These are phyloP conservation scores for Hypoxylon sp. DNA, from an alignment of 2,329 filamentous ascomycete species.

Conservation along the genomic window DNA sequence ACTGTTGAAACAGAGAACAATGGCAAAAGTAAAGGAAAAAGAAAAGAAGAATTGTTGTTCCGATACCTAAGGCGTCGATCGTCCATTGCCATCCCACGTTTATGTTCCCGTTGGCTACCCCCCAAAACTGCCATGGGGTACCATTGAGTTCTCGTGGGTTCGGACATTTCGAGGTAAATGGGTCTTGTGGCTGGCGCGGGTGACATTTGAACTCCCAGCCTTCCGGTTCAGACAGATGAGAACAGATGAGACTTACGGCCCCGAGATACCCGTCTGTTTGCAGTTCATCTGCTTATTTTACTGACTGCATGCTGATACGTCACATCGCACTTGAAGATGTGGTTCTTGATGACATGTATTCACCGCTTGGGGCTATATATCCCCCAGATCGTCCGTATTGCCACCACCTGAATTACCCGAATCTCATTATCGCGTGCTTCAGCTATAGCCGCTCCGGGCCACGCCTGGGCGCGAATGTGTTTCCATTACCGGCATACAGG, in stretches of 20 bases:
- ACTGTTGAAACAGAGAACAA: conserved; percentile 24
- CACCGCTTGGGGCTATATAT: conserved; percentile 41
- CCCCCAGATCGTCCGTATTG: conserved; percentile 38
- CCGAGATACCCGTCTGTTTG: conserved; percentile 31
- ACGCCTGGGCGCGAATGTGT: conserved; percentile 20
- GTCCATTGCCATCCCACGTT: conserved; percentile 30
- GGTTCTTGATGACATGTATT: conserved; percentile 42
- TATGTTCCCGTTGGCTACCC: conserved; percentile 24
- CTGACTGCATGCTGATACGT: conserved; percentile 37
- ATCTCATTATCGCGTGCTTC: conserved; percentile 33
- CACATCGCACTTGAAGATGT: conserved; percentile 38
- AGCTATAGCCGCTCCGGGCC: conserved; percentile 38
- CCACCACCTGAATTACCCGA: conserved; percentile 42
- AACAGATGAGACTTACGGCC: conserved; percentile 19
- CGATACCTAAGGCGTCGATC: background rate
- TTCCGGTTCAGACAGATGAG: conserved; percentile 31
- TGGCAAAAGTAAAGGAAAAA: conserved; percentile 12
- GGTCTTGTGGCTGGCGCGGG: conserved; percentile 29
- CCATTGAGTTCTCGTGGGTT: conserved; percentile 33
- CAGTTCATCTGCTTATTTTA: conserved; percentile 29
- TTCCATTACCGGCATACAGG: conserved; percentile 17
- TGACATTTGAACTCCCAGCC: conserved; percentile 20
- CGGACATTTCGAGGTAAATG: conserved; percentile 30
- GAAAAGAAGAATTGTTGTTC: conserved; percentile 16
- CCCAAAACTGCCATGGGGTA: conserved; percentile 25